Evolutionary conservation across 2,329 filamentous ascomycete genomes (phyloP), one percentile per base, ranked within the genome.

Genomic region (Fusarium sp.): DNA sequence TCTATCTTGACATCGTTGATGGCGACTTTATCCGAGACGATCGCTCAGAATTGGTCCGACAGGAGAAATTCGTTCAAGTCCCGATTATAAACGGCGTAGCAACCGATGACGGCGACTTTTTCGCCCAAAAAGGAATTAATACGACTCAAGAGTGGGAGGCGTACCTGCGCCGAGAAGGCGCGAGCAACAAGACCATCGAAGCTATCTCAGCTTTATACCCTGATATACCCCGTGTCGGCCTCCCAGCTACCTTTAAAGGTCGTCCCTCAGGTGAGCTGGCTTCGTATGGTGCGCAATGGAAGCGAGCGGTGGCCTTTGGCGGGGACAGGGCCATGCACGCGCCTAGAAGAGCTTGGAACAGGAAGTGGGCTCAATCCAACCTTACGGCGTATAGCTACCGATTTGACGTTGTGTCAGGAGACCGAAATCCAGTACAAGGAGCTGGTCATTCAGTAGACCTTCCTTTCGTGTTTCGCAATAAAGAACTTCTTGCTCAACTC

Each of bases 261-360:
- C 65, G 66, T 2, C 66, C 66, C 2, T 50, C 44, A 0, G 56
- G 65, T 0, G 15, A 49, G 0, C 10, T 38, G 9, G 61, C 65
- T 9, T 62, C 36, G 0, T 66, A 66, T 3, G 66, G 65, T 13
- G n/a, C 44, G 3, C 66, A 69, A 8, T 69, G 65, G 66, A 69
- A 69, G 33, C 65, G 65, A 1, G 61, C 66, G 0, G 41, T 69
- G 2, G 65, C 65, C 0, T 69, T 69, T 5, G 66, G 65, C 0
- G 65, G 66, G 0, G 66, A 69, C 5, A 4, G 65, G 41, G 65
- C 66, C 2, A 69, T 69, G 65, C 66, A 69, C 2, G 66, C 51
- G 13, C 66, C 65, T 0, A 65, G 46, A 34, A 8, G 65, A 52
- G 61, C 52, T 1, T 69, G 65, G 66, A 65, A 57, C 0, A 66